Base-by-base conservation (phyloP, 148 eudicot species). In the Nyssa sinensis region DNA sequence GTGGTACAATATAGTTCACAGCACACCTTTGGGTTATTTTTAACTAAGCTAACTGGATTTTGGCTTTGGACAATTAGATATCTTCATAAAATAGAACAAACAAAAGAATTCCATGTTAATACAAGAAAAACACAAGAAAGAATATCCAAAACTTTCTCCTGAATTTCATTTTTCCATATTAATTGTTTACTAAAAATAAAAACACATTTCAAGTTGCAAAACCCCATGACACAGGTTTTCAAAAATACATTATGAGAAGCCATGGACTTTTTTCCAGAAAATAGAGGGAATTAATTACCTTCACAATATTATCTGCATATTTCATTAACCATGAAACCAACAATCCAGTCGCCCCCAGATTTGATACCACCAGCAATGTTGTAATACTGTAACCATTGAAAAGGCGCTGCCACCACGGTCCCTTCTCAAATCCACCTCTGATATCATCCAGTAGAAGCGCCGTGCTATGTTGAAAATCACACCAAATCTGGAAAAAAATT, bases 261-360 rank as follows among this genome's bases (percentile, higher is more conserved):
- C 4, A 37, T 37, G 9, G 4, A 37, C 44, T n/a, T n/a, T n/a
- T n/a, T 37, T 3, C 44, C 4, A 37, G 7, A 30, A 33, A 44
- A 17, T 3, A 30, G n/a, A 57, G 47, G n/a, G 64, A 51, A 0
- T 14, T 37, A n/a, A 37, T 37, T 81, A 93, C 97, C 97, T 93
- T 93, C 34, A 93, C 91, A 67, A 91, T 90, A 70, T 93, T 93
- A 83, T 95, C 98, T 0, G 98, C 97, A 84, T 92, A 88, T 84
- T 95, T 95, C 98, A 95, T 95, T 53, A 95, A 80, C 98, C 98
- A 95, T 59, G 98, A 95, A 78, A 95, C 97, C 44, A 95, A 80
- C 74, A 95, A 77, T 49, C 97, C 98, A 62, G 98, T 92, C 24
- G 97, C 90, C 17, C 98, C 98, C 77, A 95, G 83, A 85, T 95